Conservation (phyloP, 352 stramenopile genomes). For the Globisporangium abappressorium region DNA sequence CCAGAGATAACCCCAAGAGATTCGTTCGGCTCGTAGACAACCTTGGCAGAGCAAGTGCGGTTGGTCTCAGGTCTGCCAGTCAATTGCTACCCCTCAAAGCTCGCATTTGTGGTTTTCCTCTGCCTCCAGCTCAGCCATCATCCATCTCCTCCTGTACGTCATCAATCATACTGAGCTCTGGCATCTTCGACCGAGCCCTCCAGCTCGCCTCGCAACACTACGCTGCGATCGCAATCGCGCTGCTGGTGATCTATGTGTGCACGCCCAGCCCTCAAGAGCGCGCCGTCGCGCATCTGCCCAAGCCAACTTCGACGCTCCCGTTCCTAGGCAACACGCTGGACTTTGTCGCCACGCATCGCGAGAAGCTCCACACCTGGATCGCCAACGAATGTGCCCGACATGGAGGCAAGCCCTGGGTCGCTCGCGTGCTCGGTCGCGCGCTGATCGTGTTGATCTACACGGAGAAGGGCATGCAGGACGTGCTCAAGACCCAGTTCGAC, state of each 20-base stretch:
- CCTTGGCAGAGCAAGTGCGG: no score
- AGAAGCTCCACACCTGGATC: conserved; percentile 26
- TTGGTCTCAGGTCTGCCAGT: no score
- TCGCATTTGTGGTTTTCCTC: neutral
- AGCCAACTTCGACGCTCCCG: conserved; percentile 15
- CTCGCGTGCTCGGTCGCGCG: conserved; percentile 29
- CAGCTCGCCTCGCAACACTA: neutral
- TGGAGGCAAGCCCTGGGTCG: conserved; percentile 32
- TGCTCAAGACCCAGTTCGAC: conserved; percentile 54
- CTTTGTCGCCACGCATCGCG: conserved; percentile 10
- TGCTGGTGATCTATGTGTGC: neutral
- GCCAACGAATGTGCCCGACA: conserved; percentile 17
- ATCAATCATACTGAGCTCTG: neutral
- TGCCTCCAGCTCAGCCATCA: neutral
- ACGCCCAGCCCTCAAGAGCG: neutral
- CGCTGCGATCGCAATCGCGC: neutral
- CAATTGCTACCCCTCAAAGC: neutral
- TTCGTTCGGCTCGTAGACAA: no score
- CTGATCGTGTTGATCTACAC: conserved; percentile 40
- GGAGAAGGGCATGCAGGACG: conserved; percentile 38
- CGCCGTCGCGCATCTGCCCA: conserved; percentile 5
- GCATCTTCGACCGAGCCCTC: neutral
- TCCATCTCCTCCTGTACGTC: neutral
- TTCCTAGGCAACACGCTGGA: conserved; percentile 20
- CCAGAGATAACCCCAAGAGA: no score